A percentile compares a stretch with the other conserved stretches of the same genome.
Conservation (phyloP, 1,139 yeast genomes). For the Scheffersomyces illinoinensis region DNA sequence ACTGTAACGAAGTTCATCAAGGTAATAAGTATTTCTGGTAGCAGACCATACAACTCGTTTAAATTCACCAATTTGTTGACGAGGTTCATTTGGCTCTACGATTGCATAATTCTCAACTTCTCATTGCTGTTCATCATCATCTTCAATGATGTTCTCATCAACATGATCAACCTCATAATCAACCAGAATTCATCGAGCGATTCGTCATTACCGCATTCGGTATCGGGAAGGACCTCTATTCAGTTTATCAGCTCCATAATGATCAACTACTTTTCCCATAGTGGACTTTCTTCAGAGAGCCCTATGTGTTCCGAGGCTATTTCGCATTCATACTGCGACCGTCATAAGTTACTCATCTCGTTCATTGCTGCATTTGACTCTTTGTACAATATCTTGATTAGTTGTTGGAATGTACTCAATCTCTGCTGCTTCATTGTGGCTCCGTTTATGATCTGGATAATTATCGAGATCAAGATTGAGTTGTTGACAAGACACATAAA, state of each 20-base stretch:
- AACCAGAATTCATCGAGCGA: conserved; percentile 3
- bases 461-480: conserved; percentile 17
- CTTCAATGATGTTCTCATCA: conserved; percentile 24
- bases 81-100: conserved; percentile 25
- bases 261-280: conserved; percentile 17
- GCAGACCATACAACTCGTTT: conserved; percentile 12
- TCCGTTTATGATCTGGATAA: conserved; percentile 28
- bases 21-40: conserved; percentile 11
- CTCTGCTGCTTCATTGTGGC: conserved; percentile 24
- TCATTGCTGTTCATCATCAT: conserved; percentile 16
- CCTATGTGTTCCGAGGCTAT: conserved; percentile 1
- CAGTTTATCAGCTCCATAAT: conserved; percentile 20
- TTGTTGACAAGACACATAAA: not conserved
- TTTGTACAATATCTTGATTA: conserved; percentile 9
- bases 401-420: conserved; percentile 24
- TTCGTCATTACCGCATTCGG: conserved; percentile 2
- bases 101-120: conserved; percentile 17
- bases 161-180: conserved; percentile 13
- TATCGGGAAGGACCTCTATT: conserved; percentile 5
- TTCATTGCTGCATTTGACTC: conserved; percentile 8
- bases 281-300: conserved; percentile 5
- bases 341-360: conserved; percentile 3
- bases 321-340: conserved; percentile 2
- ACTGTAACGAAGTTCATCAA: conserved; percentile 11
- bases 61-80: conserved; percentile 14